These are phyloP conservation scores for Aspergillus tamarii DNA, from an alignment of 2,329 filamentous ascomycete genomes.

Conservation along the genomic window DNA sequence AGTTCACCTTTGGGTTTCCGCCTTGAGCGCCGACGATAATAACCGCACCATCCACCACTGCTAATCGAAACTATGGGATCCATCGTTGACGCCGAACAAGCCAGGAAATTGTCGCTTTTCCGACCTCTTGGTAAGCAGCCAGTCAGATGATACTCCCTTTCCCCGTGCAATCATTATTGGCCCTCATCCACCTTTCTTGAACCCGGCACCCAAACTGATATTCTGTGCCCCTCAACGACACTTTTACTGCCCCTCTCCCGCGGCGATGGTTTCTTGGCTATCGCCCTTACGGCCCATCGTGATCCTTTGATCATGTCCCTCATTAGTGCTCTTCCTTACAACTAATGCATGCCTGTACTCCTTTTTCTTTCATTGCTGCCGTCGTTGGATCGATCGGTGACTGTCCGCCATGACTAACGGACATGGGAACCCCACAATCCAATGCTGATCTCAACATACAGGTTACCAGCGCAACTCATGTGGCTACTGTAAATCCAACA, in stretches of 20 bases:
- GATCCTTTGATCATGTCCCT: neutral
- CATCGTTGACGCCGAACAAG: constrained; percentile 42
- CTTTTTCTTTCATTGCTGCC: neutral
- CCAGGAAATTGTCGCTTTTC: constrained; percentile 47
- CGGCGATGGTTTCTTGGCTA: constrained; percentile 10
- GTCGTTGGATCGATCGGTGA: neutral
- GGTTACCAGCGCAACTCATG: constrained; percentile 53
- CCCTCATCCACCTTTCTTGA: constrained; percentile 18
- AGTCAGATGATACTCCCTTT: constrained; percentile 32
- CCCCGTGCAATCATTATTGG: constrained; percentile 42
- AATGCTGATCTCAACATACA: constrained; percentile 23
- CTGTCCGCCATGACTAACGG: neutral
- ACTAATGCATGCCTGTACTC: constrained; percentile 1
- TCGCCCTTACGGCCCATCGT: neutral
- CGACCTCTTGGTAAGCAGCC: constrained; percentile 49
- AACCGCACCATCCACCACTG: constrained; percentile 14
- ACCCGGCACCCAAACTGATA: constrained; percentile 3
- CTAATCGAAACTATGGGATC: constrained; percentile 29
- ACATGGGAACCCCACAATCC: neutral
- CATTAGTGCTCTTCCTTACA: neutral
- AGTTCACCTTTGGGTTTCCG: constrained; percentile 17
- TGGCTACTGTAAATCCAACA: constrained; percentile 52
- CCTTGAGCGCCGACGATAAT: constrained; percentile 27
- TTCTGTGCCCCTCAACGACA: constrained; percentile 16
- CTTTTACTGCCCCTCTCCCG: constrained; percentile 15